Evolutionary conservation across 2,329 filamentous ascomycete genomes (phyloP), one percentile per base, ranked within the genome.

Genomic region (Parafenestella ontariensis): DNA sequence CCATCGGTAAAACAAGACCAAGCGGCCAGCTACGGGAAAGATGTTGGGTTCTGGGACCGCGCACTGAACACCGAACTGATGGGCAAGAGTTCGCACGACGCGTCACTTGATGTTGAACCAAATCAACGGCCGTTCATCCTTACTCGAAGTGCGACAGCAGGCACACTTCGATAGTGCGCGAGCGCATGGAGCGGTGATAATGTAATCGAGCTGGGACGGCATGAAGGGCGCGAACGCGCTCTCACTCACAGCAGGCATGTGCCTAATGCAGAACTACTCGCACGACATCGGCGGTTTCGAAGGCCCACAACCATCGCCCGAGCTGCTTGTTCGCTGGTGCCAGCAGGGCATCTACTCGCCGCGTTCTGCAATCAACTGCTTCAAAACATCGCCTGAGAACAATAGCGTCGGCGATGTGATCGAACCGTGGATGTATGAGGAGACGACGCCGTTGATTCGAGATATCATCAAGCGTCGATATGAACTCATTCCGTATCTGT

Each of bases 221-320:
- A 90, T 91, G 87, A 87, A 85, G 60, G 89, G 88, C 0, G 84
- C 87, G 1, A 91, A 90, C 58, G 85, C 88, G 0, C 69, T 91
- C 5, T 87, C 87, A 0, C 76, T 91, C 3, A 90, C 84, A 39
- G 87, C 88, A 0, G 88, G 87, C 0, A 82, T 91, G 59, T 89
- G 84, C 44, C 77, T 91, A 1, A 78, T 91, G 61, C 88, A 84
- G 75, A 89, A 85, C 65, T 89, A 87, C 60, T 89, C 89, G 11
- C 88, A 91, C 64, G 89, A 91, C 52, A 90, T 91, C 56, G 89
- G 89, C 39, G 89, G 89, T 0, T 91, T 91, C 64, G 88, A 91
- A 76, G 88, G 88, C 1, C 87, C 88, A 0, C 88, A 91, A 65
- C 89, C 89, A 0, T 83, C 83, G 0, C 87, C 89, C 0, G 89